These are phyloP conservation scores for Phytopythium litorale DNA, from an alignment of 352 stramenopile genomes.

Conservation along the genomic window DNA sequence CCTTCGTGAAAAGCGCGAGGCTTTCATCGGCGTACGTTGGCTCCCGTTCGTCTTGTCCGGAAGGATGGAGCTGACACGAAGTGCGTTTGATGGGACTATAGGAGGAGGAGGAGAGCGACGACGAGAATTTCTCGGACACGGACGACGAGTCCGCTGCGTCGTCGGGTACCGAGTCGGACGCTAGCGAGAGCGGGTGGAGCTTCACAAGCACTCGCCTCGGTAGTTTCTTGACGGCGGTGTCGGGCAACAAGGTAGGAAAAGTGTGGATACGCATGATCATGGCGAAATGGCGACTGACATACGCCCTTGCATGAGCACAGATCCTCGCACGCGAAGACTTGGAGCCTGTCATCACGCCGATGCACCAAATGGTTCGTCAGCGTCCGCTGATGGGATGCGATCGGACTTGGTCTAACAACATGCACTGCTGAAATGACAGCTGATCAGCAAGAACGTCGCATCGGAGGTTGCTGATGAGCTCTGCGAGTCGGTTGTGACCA, in stretches of 20 bases:
- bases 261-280: background rate
- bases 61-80: background rate
- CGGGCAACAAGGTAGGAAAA: slow-evolving; percentile 72
- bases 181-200: slow-evolving; percentile 60
- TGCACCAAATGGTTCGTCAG: slow-evolving; percentile 85
- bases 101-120: slow-evolving; percentile 67
- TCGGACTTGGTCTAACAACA: background rate
- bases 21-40: slow-evolving; percentile 76
- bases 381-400: background rate
- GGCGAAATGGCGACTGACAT: background rate
- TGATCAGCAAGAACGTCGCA: slow-evolving; percentile 98
- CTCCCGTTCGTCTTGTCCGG: background rate
- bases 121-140: slow-evolving; percentile 58
- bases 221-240: slow-evolving; percentile 80
- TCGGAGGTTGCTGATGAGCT: slow-evolving; percentile 94
- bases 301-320: slow-evolving; percentile 7
- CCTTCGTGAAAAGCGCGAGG: slow-evolving; percentile 65
- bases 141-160: slow-evolving; percentile 68
- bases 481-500: slow-evolving; percentile 92
- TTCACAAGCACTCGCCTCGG: slow-evolving; percentile 80
- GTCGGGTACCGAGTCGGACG: slow-evolving; percentile 67
- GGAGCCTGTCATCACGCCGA: slow-evolving; percentile 88
- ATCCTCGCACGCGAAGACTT: slow-evolving; percentile 93
- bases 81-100: slow-evolving; percentile 11
- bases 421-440: slow-evolving; percentile 23